These are phyloP conservation scores for Coemansia sp. DNA, from an alignment of 192 early-diverging fungal species.

Conservation along the genomic window DNA sequence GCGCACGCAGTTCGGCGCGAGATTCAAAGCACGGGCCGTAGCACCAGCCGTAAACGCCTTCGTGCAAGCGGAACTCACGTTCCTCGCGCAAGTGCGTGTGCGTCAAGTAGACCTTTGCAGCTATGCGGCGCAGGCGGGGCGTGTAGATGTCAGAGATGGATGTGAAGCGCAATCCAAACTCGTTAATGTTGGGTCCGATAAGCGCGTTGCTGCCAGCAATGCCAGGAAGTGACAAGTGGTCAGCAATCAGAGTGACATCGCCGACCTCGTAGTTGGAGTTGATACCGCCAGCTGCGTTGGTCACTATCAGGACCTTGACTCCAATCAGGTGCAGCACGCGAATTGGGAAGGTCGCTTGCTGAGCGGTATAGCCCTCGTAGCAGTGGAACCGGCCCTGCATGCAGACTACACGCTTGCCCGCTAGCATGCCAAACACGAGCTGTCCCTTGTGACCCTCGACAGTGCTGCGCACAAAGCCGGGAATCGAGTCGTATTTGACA, in stretches of 20 bases:
- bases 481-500: conserved; percentile 79
- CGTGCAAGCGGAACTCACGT: conserved; percentile 60
- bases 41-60: conserved; percentile 85
- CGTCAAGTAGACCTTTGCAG: conserved; percentile 43
- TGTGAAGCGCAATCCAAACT: conserved; percentile 89
- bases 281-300: conserved; percentile 88
- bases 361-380: conserved; percentile 84
- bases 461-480: conserved; percentile 80
- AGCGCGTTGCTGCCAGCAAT: conserved; percentile 79
- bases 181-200: conserved; percentile 79
- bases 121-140: conserved; percentile 70
- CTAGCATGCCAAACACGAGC: conserved; percentile 83
- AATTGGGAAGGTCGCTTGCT: conserved; percentile 81
- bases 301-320: conserved; percentile 74
- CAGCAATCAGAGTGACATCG: conserved; percentile 79
- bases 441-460: conserved; percentile 56
- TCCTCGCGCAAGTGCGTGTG: conserved; percentile 42
- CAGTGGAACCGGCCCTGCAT: conserved; percentile 93
- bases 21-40: conserved; percentile 89
- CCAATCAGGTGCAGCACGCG: conserved; percentile 87
- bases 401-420: conserved; percentile 72
- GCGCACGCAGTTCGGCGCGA: conserved; percentile 78
- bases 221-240: conserved; percentile 79
- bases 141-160: conserved; percentile 86
- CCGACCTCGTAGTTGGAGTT: conserved; percentile 80